Percentiles rank a stretch among this genome's conserved stretches.
phyloP scores from a whole-genome alignment of 2,329 filamentous ascomycete genomes.

The Colletotrichum tropicale region DNA sequence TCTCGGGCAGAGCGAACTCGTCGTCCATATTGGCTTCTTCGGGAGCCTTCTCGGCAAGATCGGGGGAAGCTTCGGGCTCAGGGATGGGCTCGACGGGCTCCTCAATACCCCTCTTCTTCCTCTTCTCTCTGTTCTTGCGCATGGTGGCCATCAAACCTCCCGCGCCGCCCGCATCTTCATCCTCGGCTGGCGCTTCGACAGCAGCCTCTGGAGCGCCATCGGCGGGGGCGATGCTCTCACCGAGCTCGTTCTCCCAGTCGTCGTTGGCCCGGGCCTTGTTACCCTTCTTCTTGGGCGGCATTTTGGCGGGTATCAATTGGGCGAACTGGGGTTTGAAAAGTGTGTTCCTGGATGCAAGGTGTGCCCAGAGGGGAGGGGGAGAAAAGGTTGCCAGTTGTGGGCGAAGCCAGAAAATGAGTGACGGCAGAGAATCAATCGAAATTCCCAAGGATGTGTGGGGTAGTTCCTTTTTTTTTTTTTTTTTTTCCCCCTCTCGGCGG shows the following conservation, averaged over 20 bases:
- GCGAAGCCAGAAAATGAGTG: background rate
- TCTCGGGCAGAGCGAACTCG: slow-evolving; percentile 83
- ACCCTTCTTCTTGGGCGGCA: slow-evolving; percentile 94
- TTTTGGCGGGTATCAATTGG: slow-evolving; percentile 46
- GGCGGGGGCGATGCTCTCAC: slow-evolving; percentile 73
- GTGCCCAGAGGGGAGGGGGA: background rate
- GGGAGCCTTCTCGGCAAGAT: slow-evolving; percentile 71
- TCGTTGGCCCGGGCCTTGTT: slow-evolving; percentile 83
- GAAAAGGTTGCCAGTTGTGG: slow-evolving; percentile 6
- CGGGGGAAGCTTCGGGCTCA: slow-evolving; percentile 47
- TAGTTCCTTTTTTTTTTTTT: background rate
- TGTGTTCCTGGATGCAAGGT: background rate
- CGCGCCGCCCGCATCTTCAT: slow-evolving; percentile 58
- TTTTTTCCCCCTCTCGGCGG: background rate
- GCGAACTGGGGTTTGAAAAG: background rate
- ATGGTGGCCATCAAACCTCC: slow-evolving; percentile 80
- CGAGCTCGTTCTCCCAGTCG: slow-evolving; percentile 94
- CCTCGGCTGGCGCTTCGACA: slow-evolving; percentile 54
- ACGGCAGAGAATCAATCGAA: slow-evolving; percentile 4
- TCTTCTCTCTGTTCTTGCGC: slow-evolving; percentile 83
- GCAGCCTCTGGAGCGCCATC: slow-evolving; percentile 55
- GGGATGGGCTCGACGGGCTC: slow-evolving; percentile 67
- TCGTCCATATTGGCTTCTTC: slow-evolving; percentile 84
- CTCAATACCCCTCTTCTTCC: slow-evolving; percentile 83
- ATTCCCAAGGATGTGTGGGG: slow-evolving; percentile 12